Evolutionary conservation across 2,329 filamentous ascomycete species (phyloP), one percentile per base, ranked within the genome.

Genomic region (Cercospora nicotianae): DNA sequence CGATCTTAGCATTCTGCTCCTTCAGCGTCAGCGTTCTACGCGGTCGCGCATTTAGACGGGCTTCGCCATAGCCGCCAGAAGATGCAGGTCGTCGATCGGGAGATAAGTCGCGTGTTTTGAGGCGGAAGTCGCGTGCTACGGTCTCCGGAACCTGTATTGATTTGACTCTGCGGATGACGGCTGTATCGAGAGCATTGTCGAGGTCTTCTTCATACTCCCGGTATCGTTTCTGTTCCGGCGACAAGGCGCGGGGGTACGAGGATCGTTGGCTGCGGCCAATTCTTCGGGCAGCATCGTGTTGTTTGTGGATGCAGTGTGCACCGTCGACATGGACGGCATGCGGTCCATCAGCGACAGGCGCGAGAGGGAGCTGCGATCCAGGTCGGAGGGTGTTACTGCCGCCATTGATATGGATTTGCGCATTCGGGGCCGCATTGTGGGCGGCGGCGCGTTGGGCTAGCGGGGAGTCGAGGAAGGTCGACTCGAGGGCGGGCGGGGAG

Each of bases 1-100:
- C 95, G 71, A 99, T 97, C 13, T 94, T 98, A 80, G 91, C 96
- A 77, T 94, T 97, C 80, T 99, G 95, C 80, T 99, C 95, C 79
- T 97, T 98, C 48, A 99, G 83, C 0, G 95, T 98, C 80, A 99
- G 76, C 48, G 75, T 76, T 66, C 74, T 76, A 67, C 76, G 75
- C 13, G 75, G 68, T 45, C 51, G 58, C 59, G 64, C 64, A 36
- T 65, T 64, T 33, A 63, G 66, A 39, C 65, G 62, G 13, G 66
- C 66, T 30, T 68, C 66, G 57, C 63, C 66, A 39, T 68, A 68
- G 66, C 66, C 66, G 39, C 66, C 66, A 3, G 66, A 68, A 5
- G 66, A 68, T 5, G 66, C 66, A 39, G 66, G 66, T 12, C 66
- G 66, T 10, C 66, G 59, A 51, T 65, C 63, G 48, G 66, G 63